Evolutionary conservation across 2,329 filamentous ascomycete species (phyloP).

Genomic region (Raffaelea ambrosiae): DNA sequence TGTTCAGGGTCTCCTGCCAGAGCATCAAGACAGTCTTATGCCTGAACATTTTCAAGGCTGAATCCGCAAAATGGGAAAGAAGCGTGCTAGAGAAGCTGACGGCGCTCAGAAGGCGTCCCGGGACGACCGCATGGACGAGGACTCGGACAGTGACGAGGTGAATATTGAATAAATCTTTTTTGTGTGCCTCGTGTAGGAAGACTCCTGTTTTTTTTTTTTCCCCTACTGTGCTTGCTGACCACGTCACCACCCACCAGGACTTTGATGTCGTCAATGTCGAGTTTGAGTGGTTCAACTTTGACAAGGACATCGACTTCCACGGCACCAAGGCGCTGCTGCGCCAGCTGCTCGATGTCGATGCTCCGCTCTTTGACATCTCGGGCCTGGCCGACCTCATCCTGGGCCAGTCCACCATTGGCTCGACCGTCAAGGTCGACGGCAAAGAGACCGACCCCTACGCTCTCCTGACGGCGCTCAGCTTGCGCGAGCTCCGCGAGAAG

Average conservation of each 20-base stretch:
- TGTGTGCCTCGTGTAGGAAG: background rate
- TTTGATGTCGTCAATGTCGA: constrained; percentile 90
- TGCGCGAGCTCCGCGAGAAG: constrained; percentile 69
- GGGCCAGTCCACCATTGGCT: constrained; percentile 78
- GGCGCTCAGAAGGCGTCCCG: constrained; percentile 16
- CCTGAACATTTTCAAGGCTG: no score
- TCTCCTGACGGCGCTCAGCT: constrained; percentile 80
- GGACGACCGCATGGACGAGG: constrained; percentile 30
- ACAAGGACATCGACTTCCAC: constrained; percentile 84
- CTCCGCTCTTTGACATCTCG: constrained; percentile 78
- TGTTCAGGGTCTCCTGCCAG: no score
- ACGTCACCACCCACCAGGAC: constrained; percentile 54
- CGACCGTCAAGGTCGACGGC: constrained; percentile 94
- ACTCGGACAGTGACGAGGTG: constrained; percentile 43
- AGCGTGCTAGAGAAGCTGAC: constrained; percentile 26
- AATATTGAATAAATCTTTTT: background rate
- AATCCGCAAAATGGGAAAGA: constrained; percentile 27
- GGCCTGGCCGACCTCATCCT: constrained; percentile 76
- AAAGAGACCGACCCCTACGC: constrained; percentile 89
- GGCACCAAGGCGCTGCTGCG: constrained; percentile 83
- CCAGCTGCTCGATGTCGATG: constrained; percentile 86
- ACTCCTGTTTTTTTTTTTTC: background rate
- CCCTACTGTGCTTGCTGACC: constrained; percentile 4
- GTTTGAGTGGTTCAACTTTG: constrained; percentile 98
- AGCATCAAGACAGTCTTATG: no score